Conservation (phyloP, 257 asterid genomes). For the Solanum neorickii region DNA sequence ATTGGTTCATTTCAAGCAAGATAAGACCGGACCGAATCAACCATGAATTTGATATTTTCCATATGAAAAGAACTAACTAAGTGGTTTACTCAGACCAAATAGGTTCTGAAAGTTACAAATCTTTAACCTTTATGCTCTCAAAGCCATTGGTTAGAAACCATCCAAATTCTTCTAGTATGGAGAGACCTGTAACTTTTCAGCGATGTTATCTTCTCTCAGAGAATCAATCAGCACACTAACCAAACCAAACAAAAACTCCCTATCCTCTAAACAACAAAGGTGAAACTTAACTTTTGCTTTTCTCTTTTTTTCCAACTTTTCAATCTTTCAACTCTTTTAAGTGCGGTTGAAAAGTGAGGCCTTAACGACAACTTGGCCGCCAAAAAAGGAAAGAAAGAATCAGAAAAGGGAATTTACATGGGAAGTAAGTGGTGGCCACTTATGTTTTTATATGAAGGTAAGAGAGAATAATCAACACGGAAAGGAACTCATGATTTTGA, state of each 20-base stretch:
- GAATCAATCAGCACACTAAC: constrained; percentile 1
- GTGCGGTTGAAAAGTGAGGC: constrained; percentile 38
- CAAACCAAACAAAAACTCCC: neutral
- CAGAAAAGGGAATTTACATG: constrained; percentile 11
- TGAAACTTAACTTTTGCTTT: constrained; percentile 16
- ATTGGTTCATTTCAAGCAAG: neutral
- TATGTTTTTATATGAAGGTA: constrained; percentile 15
- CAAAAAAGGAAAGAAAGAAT: constrained; percentile 2
- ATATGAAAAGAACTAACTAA: neutral
- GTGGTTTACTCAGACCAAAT: neutral
- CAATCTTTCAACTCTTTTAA: constrained; percentile 15
- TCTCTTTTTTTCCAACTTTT: constrained; percentile 13
- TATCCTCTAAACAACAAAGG: constrained; percentile 4
- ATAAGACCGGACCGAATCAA: neutral
- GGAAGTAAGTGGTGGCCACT: constrained; percentile 13
- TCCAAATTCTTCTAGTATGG: neutral
- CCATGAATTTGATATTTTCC: neutral
- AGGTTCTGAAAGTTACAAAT: neutral
- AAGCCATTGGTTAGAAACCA: neutral
- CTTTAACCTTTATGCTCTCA: neutral
- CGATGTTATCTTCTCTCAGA: neutral
- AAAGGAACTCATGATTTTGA: constrained; percentile 48
- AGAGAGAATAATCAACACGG: constrained; percentile 31
- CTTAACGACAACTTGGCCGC: constrained; percentile 33
- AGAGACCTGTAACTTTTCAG: neutral